Evolutionary conservation across 495 filamentous ascomycete species (phyloP).

Genomic region (Podospora anserina): DNA sequence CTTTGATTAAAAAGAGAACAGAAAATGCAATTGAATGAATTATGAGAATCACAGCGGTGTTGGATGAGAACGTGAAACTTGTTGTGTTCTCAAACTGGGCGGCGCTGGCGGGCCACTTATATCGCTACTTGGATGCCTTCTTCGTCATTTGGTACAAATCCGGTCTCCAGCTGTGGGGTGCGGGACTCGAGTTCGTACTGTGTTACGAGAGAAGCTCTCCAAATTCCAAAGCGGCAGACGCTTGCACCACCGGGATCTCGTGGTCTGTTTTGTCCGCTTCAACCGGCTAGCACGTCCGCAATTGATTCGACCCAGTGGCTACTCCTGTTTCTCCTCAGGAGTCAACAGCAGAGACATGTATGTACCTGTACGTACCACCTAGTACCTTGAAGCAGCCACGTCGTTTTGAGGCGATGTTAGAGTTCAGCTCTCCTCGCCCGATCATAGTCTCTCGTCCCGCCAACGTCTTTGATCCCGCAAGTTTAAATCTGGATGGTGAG

Average conservation of each 20-base stretch:
- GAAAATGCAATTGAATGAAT: conserved; percentile 19
- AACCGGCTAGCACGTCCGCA: conserved; percentile 19
- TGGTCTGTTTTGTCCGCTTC: conserved; percentile 14
- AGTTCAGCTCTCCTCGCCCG: neutral
- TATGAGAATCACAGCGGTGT: conserved; percentile 13
- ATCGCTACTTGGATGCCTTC: conserved; percentile 20
- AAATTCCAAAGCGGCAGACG: neutral
- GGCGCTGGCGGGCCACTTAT: conserved; percentile 31
- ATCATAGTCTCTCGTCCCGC: neutral
- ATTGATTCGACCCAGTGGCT: neutral
- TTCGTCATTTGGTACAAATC: conserved; percentile 19
- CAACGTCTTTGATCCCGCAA: neutral
- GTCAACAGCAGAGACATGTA: neutral
- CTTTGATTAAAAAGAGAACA: neutral
- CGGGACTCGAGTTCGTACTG: neutral
- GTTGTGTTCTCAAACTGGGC: conserved; percentile 19
- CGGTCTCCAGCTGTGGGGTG: conserved; percentile 6
- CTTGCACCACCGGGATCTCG: conserved; percentile 14
- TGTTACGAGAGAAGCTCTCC: neutral
- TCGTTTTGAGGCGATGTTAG: conserved; percentile 1
- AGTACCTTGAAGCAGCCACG: neutral
- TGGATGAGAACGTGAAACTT: conserved; percentile 26
- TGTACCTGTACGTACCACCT: neutral
- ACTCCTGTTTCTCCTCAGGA: neutral
- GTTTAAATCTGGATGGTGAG: neutral